These are phyloP conservation scores for Trypanosoma brucei DNA, from an alignment of 208 protist species.

Conservation along the genomic window DNA sequence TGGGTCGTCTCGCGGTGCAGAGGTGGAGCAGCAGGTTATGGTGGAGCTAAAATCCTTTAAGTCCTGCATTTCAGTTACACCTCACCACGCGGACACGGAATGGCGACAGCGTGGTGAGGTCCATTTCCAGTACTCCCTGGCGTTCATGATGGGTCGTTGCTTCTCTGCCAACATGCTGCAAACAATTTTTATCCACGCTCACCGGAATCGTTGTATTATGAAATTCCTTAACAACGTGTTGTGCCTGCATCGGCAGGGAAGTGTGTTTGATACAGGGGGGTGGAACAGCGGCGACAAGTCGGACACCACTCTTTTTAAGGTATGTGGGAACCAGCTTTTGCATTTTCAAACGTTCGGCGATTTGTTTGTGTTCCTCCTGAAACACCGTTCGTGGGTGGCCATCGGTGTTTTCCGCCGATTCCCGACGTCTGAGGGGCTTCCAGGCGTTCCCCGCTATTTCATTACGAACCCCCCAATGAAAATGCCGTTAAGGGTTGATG, in stretches of 20 bases:
- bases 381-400: constrained; percentile 56
- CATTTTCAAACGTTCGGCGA: constrained; percentile 79
- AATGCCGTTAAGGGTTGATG: constrained; percentile 67
- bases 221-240: constrained; percentile 81
- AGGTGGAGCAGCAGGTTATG: constrained; percentile 77
- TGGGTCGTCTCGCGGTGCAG: constrained; percentile 3
- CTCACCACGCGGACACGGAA: constrained; percentile 66
- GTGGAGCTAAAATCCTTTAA: constrained; percentile 81
- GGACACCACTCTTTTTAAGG: constrained; percentile 65
- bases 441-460: constrained; percentile 73
- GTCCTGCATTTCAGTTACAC: constrained; percentile 71
- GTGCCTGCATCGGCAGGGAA: constrained; percentile 43
- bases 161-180: constrained; percentile 85
- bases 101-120: constrained; percentile 72
- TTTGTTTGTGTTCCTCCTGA: constrained; percentile 73
- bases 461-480: constrained; percentile 75
- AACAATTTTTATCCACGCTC: constrained; percentile 75
- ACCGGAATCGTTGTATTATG: constrained; percentile 66
- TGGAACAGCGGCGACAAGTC: constrained; percentile 41
- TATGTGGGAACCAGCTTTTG: constrained; percentile 64
- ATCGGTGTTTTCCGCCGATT: constrained; percentile 86
- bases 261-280: constrained; percentile 63
- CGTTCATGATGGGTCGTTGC: constrained; percentile 88
- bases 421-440: constrained; percentile 44
- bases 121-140: constrained; percentile 81